Conservation (phyloP, 1,284 basidiomycete genomes). For the Apiotrichum porosum region DNA sequence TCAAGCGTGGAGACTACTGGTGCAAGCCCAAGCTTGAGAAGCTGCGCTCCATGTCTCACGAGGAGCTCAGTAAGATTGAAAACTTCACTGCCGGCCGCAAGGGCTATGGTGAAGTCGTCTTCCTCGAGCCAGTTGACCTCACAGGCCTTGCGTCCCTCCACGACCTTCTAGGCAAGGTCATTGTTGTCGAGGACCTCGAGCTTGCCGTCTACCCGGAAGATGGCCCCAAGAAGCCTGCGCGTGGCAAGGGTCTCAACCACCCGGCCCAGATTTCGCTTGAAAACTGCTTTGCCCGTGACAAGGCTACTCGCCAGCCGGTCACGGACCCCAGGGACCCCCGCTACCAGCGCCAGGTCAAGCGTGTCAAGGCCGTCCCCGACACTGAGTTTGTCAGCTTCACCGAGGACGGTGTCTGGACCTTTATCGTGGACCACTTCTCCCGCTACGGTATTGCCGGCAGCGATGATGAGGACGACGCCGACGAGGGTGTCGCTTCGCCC, state of each 20-base stretch:
- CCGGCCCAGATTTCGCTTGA: constrained; percentile 73
- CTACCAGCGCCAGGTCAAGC: constrained; percentile 72
- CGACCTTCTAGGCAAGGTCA: constrained; percentile 77
- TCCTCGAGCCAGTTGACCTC: constrained; percentile 87
- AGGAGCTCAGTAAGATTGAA: constrained; percentile 63
- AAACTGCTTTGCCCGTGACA: constrained; percentile 84
- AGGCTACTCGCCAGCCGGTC: constrained; percentile 84
- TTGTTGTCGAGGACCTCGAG: constrained; percentile 87
- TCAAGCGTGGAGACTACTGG: constrained; percentile 84
- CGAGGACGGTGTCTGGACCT: constrained; percentile 82
- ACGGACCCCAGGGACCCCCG: constrained; percentile 73
- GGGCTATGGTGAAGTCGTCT: constrained; percentile 85
- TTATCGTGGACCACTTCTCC: constrained; percentile 84
- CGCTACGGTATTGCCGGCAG: constrained; percentile 48
- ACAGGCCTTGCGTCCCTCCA: constrained; percentile 76
- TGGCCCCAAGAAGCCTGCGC: constrained; percentile 69
- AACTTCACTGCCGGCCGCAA: constrained; percentile 82
- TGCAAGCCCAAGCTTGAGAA: constrained; percentile 68
- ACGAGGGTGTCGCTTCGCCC: constrained; percentile 9
- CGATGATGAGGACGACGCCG: constrained; percentile 39
- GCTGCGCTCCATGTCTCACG: constrained; percentile 61
- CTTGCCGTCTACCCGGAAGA: constrained; percentile 93
- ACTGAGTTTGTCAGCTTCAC: constrained; percentile 80
- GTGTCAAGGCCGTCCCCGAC: constrained; percentile 76
- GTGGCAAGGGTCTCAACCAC: constrained; percentile 85